Percentiles rank a stretch among this genome's conserved stretches.
Conservation (phyloP, 2,329 filamentous ascomycete species). For the Fusarium tuaranense region DNA sequence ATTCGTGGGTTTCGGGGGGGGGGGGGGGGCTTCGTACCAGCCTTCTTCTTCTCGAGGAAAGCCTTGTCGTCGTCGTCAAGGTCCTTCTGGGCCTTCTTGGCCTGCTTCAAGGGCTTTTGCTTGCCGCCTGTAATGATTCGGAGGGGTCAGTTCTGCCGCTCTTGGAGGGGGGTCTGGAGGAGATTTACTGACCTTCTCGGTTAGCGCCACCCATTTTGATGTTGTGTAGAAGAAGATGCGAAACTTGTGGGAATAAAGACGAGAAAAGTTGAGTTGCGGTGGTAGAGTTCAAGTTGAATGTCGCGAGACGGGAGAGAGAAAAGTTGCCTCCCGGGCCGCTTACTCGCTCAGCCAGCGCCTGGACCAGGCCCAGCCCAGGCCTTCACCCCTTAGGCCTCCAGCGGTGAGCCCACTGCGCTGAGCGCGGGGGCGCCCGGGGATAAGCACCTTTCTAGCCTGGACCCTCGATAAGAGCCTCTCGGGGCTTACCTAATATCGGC, state of each 20-base stretch:
- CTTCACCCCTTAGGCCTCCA: slow-evolving; percentile 17
- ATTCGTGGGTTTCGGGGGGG: neutral
- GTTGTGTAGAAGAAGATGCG: slow-evolving; percentile 19
- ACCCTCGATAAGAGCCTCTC: slow-evolving; percentile 36
- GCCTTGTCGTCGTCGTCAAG: slow-evolving; percentile 89
- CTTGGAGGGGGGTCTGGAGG: neutral
- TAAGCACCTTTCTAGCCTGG: slow-evolving; percentile 5
- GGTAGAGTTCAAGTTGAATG: slow-evolving; percentile 12
- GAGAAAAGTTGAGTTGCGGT: slow-evolving; percentile 20
- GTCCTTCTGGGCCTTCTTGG: slow-evolving; percentile 87
- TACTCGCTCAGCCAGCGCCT: slow-evolving; percentile 24
- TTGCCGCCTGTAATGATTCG: slow-evolving; percentile 75
- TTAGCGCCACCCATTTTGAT: slow-evolving; percentile 54
- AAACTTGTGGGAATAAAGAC: slow-evolving; percentile 24
- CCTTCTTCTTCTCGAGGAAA: slow-evolving; percentile 84
- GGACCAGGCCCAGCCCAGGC: slow-evolving; percentile 18
- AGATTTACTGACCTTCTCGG: slow-evolving; percentile 51
- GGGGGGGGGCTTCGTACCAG: slow-evolving; percentile 68
- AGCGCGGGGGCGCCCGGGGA: slow-evolving; percentile 15
- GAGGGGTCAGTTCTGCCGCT: slow-evolving; percentile 37
- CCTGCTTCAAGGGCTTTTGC: slow-evolving; percentile 85
- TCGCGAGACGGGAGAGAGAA: slow-evolving; percentile 35
- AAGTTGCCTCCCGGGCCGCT: slow-evolving; percentile 37
- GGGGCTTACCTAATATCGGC: slow-evolving; percentile 42
- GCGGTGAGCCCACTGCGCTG: slow-evolving; percentile 24